Conservation (phyloP, 495 filamentous ascomycete species). For the Sordaria brevicollis region DNA sequence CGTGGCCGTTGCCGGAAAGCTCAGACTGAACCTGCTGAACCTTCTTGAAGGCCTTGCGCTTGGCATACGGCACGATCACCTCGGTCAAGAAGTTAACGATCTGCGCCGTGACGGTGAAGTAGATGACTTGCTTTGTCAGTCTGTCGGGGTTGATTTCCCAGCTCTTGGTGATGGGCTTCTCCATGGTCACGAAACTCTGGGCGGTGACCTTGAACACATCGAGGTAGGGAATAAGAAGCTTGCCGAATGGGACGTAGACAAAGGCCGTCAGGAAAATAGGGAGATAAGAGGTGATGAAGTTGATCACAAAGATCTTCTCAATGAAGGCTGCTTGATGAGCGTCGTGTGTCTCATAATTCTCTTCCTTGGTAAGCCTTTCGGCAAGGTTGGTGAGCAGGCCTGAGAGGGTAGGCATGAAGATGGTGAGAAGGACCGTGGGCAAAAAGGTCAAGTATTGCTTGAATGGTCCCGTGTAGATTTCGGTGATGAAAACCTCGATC, state of each 20-base stretch:
- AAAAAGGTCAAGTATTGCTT: slow-evolving; percentile 78
- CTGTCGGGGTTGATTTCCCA: slow-evolving; percentile 81
- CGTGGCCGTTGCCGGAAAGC: slow-evolving; percentile 30
- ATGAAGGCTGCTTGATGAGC: slow-evolving; percentile 71
- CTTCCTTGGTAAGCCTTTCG: slow-evolving; percentile 67
- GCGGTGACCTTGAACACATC: slow-evolving; percentile 76
- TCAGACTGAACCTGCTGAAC: slow-evolving; percentile 61
- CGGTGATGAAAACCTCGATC: slow-evolving; percentile 92
- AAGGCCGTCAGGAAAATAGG: slow-evolving; percentile 90
- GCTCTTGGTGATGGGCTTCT: slow-evolving; percentile 55
- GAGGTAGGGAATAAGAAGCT: slow-evolving; percentile 76
- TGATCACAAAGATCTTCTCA: slow-evolving; percentile 86
- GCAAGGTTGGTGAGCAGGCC: slow-evolving; percentile 68
- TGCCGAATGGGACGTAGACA: slow-evolving; percentile 91
- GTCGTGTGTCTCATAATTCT: slow-evolving; percentile 85
- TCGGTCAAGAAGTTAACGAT: slow-evolving; percentile 82
- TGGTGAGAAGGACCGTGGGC: slow-evolving; percentile 78
- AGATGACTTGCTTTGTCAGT: slow-evolving; percentile 86
- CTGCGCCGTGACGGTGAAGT: slow-evolving; percentile 94
- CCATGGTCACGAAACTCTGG: slow-evolving; percentile 60
- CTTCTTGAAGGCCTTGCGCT: slow-evolving; percentile 61
- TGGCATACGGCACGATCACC: slow-evolving; percentile 73
- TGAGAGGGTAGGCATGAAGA: slow-evolving; percentile 67
- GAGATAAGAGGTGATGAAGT: slow-evolving; percentile 95
- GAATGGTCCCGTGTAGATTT: slow-evolving; percentile 86